Evolutionary conservation across 176 grass and related monocot genomes (phyloP), one percentile per base, ranked within the genome.

Genomic region (Juncus effusus): DNA sequence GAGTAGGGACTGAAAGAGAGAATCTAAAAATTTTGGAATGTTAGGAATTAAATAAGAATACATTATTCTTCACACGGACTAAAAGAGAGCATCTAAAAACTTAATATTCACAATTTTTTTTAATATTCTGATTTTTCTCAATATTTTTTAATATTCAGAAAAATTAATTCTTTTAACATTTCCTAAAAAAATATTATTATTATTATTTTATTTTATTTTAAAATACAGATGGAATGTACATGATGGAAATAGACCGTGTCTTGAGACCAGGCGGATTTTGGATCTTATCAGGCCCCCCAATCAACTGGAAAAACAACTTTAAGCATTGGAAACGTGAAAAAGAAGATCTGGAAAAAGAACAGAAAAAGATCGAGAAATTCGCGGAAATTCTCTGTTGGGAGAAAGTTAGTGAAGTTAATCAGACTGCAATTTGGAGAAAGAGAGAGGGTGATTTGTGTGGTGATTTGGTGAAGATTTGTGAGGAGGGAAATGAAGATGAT

Each of bases 241-340:
- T 95, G 86, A 90, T 90, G 86, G 90, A 95, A 61, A 84, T 90
- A 69, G 90, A 95, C 76, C 63, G 90, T 41, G 90, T 95, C 47
- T 78, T 95, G 16, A 80, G 90, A 63, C 86, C 90, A 12, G 90
- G 90, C 7, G 90, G 90, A 13, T 95, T 86, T 60, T 95, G 90
- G 90, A 80, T 95, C 38, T 58, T 95, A n/a, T 95, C 90, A 16
- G 86, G 90, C 12, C 86, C 90, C 5, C 90, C 90, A 38, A 87
- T 95, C 64, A 88, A 88, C 53, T 90, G 90, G 90, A 90, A 82
- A 70, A 67, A 77, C 53, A 62, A 87, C 42, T 87, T 84, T 54
- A 83, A 84, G 54, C 83, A 68, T 54, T 90, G 90, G 90, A 42
- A 87, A 53, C 77, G 72, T 11, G 72, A 77, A 11, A 84, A 82